Evolutionary conservation across 148 eudicot species (phyloP).

Genomic region (Spergularia bocconei): DNA sequence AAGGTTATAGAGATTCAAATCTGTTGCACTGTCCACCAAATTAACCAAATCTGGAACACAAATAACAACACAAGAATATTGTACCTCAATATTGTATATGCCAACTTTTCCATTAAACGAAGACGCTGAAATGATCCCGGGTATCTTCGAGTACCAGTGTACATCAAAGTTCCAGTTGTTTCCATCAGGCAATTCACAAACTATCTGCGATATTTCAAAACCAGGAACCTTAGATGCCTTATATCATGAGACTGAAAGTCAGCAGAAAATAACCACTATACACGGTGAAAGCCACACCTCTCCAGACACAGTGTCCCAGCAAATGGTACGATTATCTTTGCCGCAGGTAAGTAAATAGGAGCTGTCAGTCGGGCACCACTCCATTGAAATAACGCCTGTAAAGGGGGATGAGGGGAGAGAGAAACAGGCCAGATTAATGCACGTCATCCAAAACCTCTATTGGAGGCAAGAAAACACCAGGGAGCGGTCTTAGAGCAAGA

Average conservation of each 20-base stretch:
- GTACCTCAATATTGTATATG: conserved; percentile 86
- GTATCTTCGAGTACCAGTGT: conserved; percentile 93
- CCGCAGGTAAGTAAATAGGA: conserved; percentile 90
- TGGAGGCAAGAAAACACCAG: conserved; percentile 1
- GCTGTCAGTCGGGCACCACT: conserved; percentile 93
- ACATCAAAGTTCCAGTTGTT: conserved; percentile 93
- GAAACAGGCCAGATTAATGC: background rate
- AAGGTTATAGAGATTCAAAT: background rate
- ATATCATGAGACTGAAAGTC: conserved; percentile 3
- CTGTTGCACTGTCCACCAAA: background rate
- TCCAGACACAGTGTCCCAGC: conserved; percentile 85
- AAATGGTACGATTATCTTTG: conserved; percentile 91
- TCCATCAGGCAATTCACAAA: conserved; percentile 86
- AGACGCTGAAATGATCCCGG: conserved; percentile 95
- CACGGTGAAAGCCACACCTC: conserved; percentile 46
- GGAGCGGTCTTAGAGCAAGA: background rate
- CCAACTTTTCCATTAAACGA: conserved; percentile 97
- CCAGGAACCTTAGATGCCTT: conserved; percentile 11
- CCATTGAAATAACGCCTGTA: conserved; percentile 88
- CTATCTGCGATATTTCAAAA: conserved; percentile 58
- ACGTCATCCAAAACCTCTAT: background rate
- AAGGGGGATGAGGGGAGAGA: conserved; percentile 6
- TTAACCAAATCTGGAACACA: background rate
- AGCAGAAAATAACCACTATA: background rate
- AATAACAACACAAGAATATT: conserved; percentile 17